Base-by-base conservation (phyloP, 192 early-diverging fungal genomes). In the Phlyctochytrium bullatum region DNA sequence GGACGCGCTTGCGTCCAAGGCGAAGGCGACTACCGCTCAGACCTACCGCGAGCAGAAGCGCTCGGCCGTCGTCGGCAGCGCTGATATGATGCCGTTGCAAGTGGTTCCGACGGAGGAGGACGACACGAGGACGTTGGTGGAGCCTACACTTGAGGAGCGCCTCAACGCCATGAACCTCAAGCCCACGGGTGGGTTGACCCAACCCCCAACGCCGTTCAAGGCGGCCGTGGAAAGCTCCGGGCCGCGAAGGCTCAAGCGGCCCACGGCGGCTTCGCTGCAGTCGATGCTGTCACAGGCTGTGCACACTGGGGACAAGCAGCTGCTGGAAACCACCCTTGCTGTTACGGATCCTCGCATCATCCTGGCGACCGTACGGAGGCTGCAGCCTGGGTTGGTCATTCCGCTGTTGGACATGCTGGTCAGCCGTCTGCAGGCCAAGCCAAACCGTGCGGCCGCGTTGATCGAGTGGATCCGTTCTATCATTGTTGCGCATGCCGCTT, bases 381-480 rank as follows among this genome's bases (percentile, higher is more conserved):
- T 83, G 24, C 67, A 73, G 17, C 54, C 78, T 33, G 53, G 52
- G 1, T 68, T 73, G 29, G 78, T 80, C 25, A 61, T 76, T 20
- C 78, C 76, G 1, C 66, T 83, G 27, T 33, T 80, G 51, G 78
- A 83, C 31, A 57, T 75, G 36, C 57, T 83, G 1, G 63, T 72
- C 16, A 34, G 58, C 16, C 52, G 76, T n/a, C 36, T 73, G 32
- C 73, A 77, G 53, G 70, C 66, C 31, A 25, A 65, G 34, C 81
- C 81, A 23, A 72, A 36, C 3, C 71, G 81, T 14, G 81, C 73
- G 24, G 29, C 28, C 1, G 31, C 66, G 6, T 64, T 83, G 20
- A 36, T 83, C 50, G 82, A 83, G 47, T 83, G 82, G 82, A 50
- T 83, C 23, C 73, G 82, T 12, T 70, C 78, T 25, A 47, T 75